Conservation (phyloP, 768 basidiomycete genomes). For the Cubamyces sp. region DNA sequence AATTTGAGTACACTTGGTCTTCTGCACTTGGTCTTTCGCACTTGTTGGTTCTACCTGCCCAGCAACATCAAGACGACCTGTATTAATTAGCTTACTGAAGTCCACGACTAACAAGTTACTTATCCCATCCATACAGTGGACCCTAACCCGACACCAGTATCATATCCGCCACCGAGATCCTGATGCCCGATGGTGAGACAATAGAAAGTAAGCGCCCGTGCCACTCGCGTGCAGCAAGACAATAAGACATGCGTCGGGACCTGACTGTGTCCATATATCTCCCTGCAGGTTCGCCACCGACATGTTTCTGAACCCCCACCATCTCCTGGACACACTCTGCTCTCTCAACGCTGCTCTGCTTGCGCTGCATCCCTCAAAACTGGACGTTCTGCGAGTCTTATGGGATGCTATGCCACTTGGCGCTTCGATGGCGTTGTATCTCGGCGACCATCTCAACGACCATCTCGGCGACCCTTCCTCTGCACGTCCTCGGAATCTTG, state of each 20-base stretch:
- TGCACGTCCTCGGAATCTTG: neutral
- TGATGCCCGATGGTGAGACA: conserved; percentile 19
- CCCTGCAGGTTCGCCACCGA: neutral
- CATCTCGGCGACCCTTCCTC: neutral
- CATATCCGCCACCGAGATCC: conserved; percentile 8
- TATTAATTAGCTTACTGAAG: no score
- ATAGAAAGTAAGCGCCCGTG: conserved; percentile 13
- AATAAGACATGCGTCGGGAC: conserved; percentile 12
- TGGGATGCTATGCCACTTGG: neutral
- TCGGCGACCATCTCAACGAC: neutral
- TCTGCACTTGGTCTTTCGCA: no score
- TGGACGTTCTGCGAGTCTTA: neutral
- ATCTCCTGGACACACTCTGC: neutral
- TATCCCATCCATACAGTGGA: neutral
- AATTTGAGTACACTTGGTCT: no score
- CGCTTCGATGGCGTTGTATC: neutral
- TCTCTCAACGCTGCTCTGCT: neutral
- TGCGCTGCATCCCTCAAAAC: neutral
- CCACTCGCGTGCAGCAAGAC: conserved; percentile 14
- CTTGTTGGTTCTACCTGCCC: no score
- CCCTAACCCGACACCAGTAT: neutral
- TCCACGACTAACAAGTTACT: neutral
- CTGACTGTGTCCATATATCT: conserved; percentile 13
- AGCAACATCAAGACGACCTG: no score
- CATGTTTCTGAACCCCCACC: neutral